phyloP scores from a whole-genome alignment of 1,139 yeast species.

The Candida glucosophila region DNA sequence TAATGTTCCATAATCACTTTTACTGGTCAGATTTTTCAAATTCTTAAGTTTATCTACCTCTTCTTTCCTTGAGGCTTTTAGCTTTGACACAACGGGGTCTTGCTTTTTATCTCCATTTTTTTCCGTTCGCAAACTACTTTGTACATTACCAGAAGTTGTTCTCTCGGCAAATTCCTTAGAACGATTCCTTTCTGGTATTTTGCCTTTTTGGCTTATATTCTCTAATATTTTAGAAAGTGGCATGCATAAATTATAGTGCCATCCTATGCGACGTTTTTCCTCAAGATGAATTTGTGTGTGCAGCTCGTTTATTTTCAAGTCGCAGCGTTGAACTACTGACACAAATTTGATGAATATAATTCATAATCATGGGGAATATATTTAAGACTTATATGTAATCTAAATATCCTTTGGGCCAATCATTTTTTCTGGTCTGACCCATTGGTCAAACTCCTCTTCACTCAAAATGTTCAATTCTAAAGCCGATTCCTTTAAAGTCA shows the following conservation, averaged over 20 bases:
- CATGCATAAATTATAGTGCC: too few species aligned
- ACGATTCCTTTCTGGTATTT: constrained; percentile 6
- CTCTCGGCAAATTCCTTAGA: constrained; percentile 1
- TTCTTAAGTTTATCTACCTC: constrained; percentile 36
- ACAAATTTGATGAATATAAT: too few species aligned
- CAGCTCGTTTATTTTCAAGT: too few species aligned
- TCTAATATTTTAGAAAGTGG: constrained; percentile 19
- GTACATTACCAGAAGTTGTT: constrained; percentile 1
- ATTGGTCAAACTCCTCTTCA: constrained; percentile 81
- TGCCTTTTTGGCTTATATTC: constrained; percentile 25
- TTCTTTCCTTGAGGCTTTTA: constrained; percentile 55
- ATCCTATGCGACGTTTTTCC: too few species aligned
- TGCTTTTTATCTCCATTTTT: constrained; percentile 7
- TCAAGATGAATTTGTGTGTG: too few species aligned
- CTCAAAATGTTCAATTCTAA: constrained; percentile 80
- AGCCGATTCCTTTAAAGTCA: constrained; percentile 90
- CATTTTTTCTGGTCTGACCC: constrained; percentile 98
- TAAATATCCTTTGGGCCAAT: constrained; percentile 84
- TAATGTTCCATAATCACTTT: constrained; percentile 1
- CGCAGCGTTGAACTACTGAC: too few species aligned
- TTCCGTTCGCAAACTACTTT: neutral
- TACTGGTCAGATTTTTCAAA: constrained; percentile 26
- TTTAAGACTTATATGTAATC: too few species aligned
- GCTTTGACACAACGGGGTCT: constrained; percentile 50
- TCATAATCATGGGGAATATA: too few species aligned